Evolutionary conservation across 2,329 filamentous ascomycete species (phyloP).

Genomic region (Talaromyces rugulosus): DNA sequence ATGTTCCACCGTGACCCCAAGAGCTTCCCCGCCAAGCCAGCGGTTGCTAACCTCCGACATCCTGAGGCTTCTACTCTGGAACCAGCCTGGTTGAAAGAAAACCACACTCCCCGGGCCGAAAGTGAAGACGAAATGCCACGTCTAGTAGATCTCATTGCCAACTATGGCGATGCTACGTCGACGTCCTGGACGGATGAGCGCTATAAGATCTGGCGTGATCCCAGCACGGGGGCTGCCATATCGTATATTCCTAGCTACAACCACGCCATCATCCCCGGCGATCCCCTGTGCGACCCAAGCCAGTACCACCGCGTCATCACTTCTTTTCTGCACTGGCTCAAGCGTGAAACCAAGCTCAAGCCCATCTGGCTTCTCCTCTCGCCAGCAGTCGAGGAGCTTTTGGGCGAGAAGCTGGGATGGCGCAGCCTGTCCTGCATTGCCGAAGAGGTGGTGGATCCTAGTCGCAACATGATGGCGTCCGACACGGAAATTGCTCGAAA

Average conservation of each 20-base stretch:
- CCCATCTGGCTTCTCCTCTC: constrained; percentile 90
- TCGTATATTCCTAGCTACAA: constrained; percentile 75
- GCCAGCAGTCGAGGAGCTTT: constrained; percentile 69
- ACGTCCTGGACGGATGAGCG: constrained; percentile 90
- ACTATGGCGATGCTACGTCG: constrained; percentile 91
- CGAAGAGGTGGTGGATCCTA: constrained; percentile 79
- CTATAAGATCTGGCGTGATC: constrained; percentile 82
- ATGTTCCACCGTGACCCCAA: constrained; percentile 85
- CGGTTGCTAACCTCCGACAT: constrained; percentile 66
- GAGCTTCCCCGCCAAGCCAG: constrained; percentile 69
- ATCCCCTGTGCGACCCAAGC: constrained; percentile 75
- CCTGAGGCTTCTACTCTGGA: constrained; percentile 80
- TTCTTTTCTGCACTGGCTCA: constrained; percentile 71
- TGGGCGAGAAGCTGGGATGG: constrained; percentile 79
- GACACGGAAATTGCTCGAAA: constrained; percentile 68
- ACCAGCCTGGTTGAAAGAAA: constrained; percentile 54
- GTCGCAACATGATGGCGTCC: constrained; percentile 62
- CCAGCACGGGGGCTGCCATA: constrained; percentile 72
- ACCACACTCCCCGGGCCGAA: constrained; percentile 31
- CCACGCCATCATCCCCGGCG: constrained; percentile 79
- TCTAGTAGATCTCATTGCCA: constrained; percentile 83
- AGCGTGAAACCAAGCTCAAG: constrained; percentile 66
- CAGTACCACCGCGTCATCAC: constrained; percentile 72
- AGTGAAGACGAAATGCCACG: constrained; percentile 60
- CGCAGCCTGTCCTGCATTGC: constrained; percentile 82